These are phyloP conservation scores for Artemisia annua DNA, from an alignment of 129 eudicot species.

Conservation along the genomic window DNA sequence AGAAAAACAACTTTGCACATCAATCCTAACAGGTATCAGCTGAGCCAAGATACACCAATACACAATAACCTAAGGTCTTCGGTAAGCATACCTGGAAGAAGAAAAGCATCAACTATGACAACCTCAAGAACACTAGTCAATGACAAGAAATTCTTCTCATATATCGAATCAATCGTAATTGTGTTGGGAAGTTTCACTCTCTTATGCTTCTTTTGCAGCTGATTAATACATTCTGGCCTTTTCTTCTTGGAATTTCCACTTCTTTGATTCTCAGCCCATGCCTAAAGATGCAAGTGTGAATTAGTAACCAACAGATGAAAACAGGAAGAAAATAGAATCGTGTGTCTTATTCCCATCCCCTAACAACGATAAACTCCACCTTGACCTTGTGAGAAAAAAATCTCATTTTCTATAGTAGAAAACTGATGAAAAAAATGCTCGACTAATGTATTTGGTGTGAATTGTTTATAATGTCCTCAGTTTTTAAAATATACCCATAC, in stretches of 20 bases:
- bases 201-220: constrained; percentile 67
- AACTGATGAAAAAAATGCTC: not conserved
- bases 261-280: constrained; percentile 76
- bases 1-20: too few species aligned
- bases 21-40: not conserved
- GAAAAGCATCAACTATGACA: constrained; percentile 65
- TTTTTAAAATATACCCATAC: too few species aligned
- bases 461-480: too few species aligned
- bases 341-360: constrained; percentile 15
- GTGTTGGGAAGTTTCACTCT: constrained; percentile 78
- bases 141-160: constrained; percentile 79
- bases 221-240: constrained; percentile 62
- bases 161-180: constrained; percentile 72
- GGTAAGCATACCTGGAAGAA: constrained; percentile 69
- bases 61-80: constrained; percentile 5
- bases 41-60: not conserved
- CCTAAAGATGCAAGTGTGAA: constrained; percentile 39
- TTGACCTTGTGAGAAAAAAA: constrained; percentile 9
- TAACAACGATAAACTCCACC: constrained; percentile 10
- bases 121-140: constrained; percentile 80
- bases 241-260: constrained; percentile 70
- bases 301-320: constrained; percentile 6
- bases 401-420: not conserved
- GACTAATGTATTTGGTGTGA: too few species aligned
- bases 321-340: constrained; percentile 1